Base-by-base conservation (phyloP, 441 rosid genomes). In the Arabidopsis lyrata region DNA sequence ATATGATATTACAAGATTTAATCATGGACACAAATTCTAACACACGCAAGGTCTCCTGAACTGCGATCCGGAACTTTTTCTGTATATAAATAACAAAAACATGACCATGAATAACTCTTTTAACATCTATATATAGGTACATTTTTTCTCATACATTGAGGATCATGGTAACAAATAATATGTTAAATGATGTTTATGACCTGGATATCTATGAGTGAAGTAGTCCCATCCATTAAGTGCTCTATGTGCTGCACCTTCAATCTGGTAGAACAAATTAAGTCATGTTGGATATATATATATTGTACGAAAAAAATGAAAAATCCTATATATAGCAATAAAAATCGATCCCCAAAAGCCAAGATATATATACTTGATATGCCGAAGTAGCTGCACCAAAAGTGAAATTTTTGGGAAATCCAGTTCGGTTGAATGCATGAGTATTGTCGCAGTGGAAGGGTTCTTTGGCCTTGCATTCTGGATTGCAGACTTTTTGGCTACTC, bases 121-220 rank as follows among this genome's bases (percentile, higher is more conserved):
- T 0, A 2, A 22, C 8, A 52, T 24, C 24, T 8, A 45, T 5
- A 10, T 45, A 22, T 2, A 22, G 24, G 24, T 22, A 22, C 24
- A 22, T 22, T 22, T 22, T 45, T 45, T 45, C 18, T 15, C 4
- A 15, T 15, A 6, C 10, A 52, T 52, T 6, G 2, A 9, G 11
- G 22, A 11, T 2, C 29, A 10, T 8, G 12, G 14, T 18, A 16
- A 1, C 4, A 48, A 47, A 4, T 3, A 3, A 48, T 48, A 5
- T 13, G 54, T 3, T 8, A 49, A 18, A 16, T 18, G 27, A 49
- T 47, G 55, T 18, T 49, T 10, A 13, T 27, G 12, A 72, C 76
- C 69, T 63, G 69, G 76, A 62, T 72, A 72, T 72, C 69, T 18
- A 20, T 72, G 76, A 31, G 76, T 63, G 20, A 18, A 72, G 22